Base-by-base conservation (phyloP, 2,329 filamentous ascomycete species). In the Fusarium sp. region DNA sequence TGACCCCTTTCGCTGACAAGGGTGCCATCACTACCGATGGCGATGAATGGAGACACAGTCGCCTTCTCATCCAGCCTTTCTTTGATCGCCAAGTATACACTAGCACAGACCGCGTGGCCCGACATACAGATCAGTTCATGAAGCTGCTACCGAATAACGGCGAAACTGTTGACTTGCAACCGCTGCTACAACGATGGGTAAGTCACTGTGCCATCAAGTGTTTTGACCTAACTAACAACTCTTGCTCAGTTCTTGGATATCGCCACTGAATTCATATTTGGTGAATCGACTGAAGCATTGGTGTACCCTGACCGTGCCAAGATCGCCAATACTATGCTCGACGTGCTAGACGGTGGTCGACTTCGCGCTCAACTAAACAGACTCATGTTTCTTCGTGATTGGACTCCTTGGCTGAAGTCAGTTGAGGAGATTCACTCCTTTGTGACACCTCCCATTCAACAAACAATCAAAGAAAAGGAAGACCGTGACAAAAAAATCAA, bases 21-120 rank as follows among this genome's bases (percentile, higher is more conserved):
- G 52, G 52, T 9, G 52, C 52, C 11, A 55, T 55, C 1, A 56
- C 52, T 3, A 56, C 52, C 14, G 52, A 56, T 15, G 42, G 52
- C 2, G 52, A 57, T 4, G 53, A 57, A 1, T 57, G 53, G 53
- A 57, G 22, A 17, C 53, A 57, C 1, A 55, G 40, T 28, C 42
- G 52, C 1, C 48, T 55, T 1, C 1, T 55, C 7, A 55, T 55
- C 6, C 52, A 55, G 14, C 52, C 52, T 1, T 55, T 55, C 31
- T 55, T 55, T n/a, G 52, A 48, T 38, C 52, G 40, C 13, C 52
- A 55, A 22, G 52, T 55, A 5, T 55, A 55, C 17, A 55, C 52
- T 3, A 55, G 52, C 7, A 55, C 52, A 1, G 52, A 54, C 8
- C 43, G 51, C 26, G 51, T 54, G 3, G 51, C 51, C 14, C 51